Evolutionary conservation across 2,329 filamentous ascomycete species (phyloP), one percentile per base, ranked within the genome.

Genomic region (Phaeosphaeria sp.): DNA sequence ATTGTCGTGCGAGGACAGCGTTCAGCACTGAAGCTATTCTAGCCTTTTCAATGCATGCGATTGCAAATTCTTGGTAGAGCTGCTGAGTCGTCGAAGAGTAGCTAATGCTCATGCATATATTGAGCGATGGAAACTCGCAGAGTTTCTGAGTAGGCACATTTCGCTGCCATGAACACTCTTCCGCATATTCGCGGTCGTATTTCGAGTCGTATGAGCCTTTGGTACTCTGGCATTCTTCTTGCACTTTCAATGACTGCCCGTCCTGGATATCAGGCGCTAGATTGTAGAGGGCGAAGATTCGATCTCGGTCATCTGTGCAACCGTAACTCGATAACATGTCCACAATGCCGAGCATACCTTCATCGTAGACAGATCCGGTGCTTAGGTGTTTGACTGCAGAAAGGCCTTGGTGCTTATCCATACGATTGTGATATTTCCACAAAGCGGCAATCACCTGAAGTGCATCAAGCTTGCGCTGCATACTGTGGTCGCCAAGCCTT

Each of bases 251-350:
- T 17, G 18, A 45, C 20, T 45, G 43, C 6, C 6, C 6, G 20
- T 6, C 20, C 17, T 46, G 44, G 2, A 59, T 45, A 47, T 55
- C 44, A 6, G 47, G 49, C 4, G 58, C 51, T 47, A 61, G 45
- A 24, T 40, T 57, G 39, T 46, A 57, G 3, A 61, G 20, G 15
- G 58, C 51, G 25, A 24, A 57, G n/a, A 57, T 55, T 3, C 55
- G 27, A 47, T 61, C 51, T 11, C 58, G 24, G 0, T 18, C 5
- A 21, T 57, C 55, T 17, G 51, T 42, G 30, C 58, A 61, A 1
- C 24, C 20, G 40, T 55, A 55, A 13, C 21, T 25, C 1, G 21
- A 30, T 17, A 57, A 55, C 5, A 30, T 17, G 18, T 49, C n/a
- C 4, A 58, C 3, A 27, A 49, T 3, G 2, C 15, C 18, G 6